Evolutionary conservation across 106 monocot species (phyloP).

Genomic region (Dioscorea zingiberensis): DNA sequence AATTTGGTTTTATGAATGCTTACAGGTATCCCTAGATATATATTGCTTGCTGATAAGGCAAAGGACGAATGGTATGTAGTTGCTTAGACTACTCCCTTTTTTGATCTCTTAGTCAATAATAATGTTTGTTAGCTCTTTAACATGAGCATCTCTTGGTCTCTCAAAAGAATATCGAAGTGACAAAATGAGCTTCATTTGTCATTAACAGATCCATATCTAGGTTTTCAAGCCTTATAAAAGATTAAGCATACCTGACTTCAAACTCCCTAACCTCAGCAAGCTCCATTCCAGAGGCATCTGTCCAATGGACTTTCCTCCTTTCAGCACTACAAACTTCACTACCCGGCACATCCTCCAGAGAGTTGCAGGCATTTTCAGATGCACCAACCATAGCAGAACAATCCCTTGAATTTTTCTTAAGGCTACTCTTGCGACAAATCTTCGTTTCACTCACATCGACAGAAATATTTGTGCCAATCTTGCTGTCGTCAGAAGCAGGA

Average conservation of each 20-base stretch:
- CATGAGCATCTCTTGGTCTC: too few species aligned
- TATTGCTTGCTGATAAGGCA: too few species aligned
- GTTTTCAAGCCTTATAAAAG: too few species aligned
- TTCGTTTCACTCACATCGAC: constrained; percentile 17
- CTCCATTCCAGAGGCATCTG: constrained; percentile 77
- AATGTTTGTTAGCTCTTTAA: too few species aligned
- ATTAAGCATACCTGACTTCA: constrained; percentile 56
- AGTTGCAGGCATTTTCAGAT: constrained; percentile 7
- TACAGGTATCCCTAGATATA: too few species aligned
- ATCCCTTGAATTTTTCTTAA: constrained; percentile 25
- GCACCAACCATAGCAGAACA: constrained; percentile 2
- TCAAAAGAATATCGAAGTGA: too few species aligned
- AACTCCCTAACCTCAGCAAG: constrained; percentile 88
- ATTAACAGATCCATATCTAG: too few species aligned
- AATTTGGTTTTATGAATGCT: too few species aligned
- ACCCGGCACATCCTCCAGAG: constrained; percentile 12
- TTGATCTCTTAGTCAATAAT: too few species aligned
- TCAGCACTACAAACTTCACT: constrained; percentile 6
- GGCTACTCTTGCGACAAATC: constrained; percentile 33
- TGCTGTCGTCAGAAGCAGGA: constrained; percentile 14
- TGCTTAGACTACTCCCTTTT: too few species aligned
- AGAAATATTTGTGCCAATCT: background rate
- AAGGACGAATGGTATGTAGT: too few species aligned
- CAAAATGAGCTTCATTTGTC: too few species aligned
- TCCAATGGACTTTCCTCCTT: constrained; percentile 72